Percentiles rank a stretch among this genome's conserved stretches.
Conservation (phyloP, 805 yeast species). For the Jamesozyma rosinii region DNA sequence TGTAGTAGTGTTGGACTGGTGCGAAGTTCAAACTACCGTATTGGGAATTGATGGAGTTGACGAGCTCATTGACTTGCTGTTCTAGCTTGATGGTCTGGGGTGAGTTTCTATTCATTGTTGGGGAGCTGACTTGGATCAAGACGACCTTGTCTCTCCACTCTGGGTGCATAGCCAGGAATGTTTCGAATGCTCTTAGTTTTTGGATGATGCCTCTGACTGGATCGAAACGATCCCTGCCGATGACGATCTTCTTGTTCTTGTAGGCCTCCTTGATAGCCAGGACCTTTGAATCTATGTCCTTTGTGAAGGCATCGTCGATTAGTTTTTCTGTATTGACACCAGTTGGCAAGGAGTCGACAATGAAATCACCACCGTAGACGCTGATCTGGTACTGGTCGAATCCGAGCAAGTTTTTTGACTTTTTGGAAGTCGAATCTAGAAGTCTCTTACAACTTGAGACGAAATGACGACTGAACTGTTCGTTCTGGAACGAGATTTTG, state of each 20-base stretch:
- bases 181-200: constrained; percentile 83
- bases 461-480: constrained; percentile 82
- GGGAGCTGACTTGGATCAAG: constrained; percentile 84
- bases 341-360: constrained; percentile 70
- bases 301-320: constrained; percentile 45
- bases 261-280: constrained; percentile 54
- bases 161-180: constrained; percentile 82
- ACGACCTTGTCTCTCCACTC: constrained; percentile 84
- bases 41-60: constrained; percentile 71
- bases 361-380: constrained; percentile 69
- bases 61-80: constrained; percentile 72
- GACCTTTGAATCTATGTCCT: constrained; percentile 51
- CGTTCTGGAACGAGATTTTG: constrained; percentile 76
- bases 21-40: constrained; percentile 75
- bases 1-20: constrained; percentile 89
- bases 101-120: constrained; percentile 32
- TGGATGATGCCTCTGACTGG: constrained; percentile 88
- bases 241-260: constrained; percentile 62
- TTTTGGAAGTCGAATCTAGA: constrained; percentile 63
- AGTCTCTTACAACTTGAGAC: constrained; percentile 82
- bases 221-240: constrained; percentile 91
- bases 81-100: constrained; percentile 52
- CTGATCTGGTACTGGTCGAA: constrained; percentile 35
- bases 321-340: constrained; percentile 76
- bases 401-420: constrained; percentile 22